Evolutionary conservation across 2,329 filamentous ascomycete genomes (phyloP).

Genomic region (Sporothrix dimorphospora): DNA sequence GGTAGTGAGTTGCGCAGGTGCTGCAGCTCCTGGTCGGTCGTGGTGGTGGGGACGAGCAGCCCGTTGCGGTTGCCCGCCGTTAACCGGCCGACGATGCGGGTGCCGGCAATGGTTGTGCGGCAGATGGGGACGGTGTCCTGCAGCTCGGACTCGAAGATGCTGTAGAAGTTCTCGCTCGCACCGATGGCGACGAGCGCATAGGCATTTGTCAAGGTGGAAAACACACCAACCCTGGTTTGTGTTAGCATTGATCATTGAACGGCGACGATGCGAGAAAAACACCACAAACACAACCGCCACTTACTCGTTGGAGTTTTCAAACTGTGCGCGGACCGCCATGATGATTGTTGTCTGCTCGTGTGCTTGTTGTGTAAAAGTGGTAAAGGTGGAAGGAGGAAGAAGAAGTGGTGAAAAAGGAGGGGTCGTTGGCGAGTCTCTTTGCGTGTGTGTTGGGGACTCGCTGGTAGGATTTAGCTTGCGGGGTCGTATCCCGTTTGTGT

Average conservation of each 20-base stretch:
- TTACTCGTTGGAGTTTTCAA: constrained; percentile 91
- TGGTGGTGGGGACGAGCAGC: constrained; percentile 92
- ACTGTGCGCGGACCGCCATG: constrained; percentile 74
- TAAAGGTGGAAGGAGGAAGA: neutral
- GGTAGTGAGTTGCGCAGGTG: constrained; percentile 95
- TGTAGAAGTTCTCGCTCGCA: constrained; percentile 98
- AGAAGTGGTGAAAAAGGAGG: constrained; percentile 12
- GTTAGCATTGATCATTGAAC: neutral
- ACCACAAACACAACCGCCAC: constrained; percentile 42
- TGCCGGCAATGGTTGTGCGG: constrained; percentile 94
- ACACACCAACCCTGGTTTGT: constrained; percentile 80
- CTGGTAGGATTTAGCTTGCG: constrained; percentile 3
- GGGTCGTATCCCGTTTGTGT: constrained; percentile 6
- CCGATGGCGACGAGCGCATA: constrained; percentile 94
- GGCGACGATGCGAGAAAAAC: neutral
- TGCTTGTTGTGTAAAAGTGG: constrained; percentile 2
- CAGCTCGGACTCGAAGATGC: constrained; percentile 95
- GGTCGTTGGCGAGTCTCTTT: constrained; percentile 4
- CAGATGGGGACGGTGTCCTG: constrained; percentile 97
- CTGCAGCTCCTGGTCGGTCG: constrained; percentile 96
- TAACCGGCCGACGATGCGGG: constrained; percentile 91
- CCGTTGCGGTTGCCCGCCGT: constrained; percentile 97
- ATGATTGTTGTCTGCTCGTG: constrained; percentile 35
- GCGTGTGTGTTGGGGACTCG: neutral
- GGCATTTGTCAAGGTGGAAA: constrained; percentile 94